Percentiles rank a stretch among this genome's conserved stretches.
These are phyloP conservation scores for Fusarium xylarioides DNA, from an alignment of 2,329 filamentous ascomycete genomes.

Conservation along the genomic window DNA sequence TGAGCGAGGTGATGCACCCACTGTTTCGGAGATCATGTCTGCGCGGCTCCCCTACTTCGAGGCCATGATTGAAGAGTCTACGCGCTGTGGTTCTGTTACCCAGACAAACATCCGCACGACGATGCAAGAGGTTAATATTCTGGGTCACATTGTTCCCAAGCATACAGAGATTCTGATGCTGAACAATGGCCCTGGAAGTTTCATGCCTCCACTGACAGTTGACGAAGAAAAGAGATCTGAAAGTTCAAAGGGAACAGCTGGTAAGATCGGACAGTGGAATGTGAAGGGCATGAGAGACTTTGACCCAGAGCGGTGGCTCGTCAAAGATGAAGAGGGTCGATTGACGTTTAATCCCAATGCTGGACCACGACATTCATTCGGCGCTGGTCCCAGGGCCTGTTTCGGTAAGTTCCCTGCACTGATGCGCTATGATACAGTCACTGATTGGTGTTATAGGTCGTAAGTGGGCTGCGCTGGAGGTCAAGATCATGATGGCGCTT, in stretches of 20 bases:
- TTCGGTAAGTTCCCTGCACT: not conserved
- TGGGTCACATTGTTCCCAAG: not conserved
- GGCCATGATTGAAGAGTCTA: not conserved
- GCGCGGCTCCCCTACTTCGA: not conserved
- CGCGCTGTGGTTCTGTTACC: not conserved
- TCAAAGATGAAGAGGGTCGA: not conserved
- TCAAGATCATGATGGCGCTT: not conserved
- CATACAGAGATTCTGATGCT: not conserved
- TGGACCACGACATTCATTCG: not conserved
- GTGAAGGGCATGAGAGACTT: not conserved
- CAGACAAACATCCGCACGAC: not conserved
- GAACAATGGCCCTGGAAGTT: not conserved
- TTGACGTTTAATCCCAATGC: not conserved
- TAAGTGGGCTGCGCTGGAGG: not conserved
- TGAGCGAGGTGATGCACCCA: not conserved
- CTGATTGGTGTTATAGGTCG: not conserved
- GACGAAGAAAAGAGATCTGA: not conserved
- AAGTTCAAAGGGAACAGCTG: not conserved
- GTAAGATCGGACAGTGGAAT: not conserved
- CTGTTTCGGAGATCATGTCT: not conserved
- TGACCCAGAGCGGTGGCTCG: not conserved
- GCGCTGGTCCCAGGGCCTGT: not conserved
- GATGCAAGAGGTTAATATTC: not conserved
- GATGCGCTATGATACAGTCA: accelerated
- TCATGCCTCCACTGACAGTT: not conserved